Evolutionary conservation across 495 filamentous ascomycete genomes (phyloP), one percentile per base, ranked within the genome.

Genomic region (Neurospora cerealis): DNA sequence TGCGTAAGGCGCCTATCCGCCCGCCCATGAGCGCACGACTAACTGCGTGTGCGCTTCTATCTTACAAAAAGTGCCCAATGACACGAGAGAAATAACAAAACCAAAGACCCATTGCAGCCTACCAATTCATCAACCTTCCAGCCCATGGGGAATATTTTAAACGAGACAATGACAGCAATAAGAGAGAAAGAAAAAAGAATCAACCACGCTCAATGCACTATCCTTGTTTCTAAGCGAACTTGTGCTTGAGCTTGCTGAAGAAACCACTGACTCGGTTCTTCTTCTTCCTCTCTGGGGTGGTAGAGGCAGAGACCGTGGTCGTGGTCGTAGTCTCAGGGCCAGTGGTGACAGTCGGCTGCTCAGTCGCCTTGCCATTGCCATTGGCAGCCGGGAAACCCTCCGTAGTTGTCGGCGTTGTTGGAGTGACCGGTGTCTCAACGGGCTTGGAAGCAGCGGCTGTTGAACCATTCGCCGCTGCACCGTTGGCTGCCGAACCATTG

Each of bases 211-310:
- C 66, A 32, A 75, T 10, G 73, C 72, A 75, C 80, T 80, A 69
- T 79, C 74, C 77, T 81, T 81, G 74, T 71, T 46, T 39, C 24
- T 81, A 73, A 54, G 78, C 74, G 38, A 90, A 77, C 82, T 85
- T 90, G 70, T 85, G 84, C 85, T 89, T 90, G 66, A 92, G 71
- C 79, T 85, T 88, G 75, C 83, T 85, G 72, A 91, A 86, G 73
- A 92, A 82, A 75, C 85, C 83, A 71, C 81, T 86, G 72, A 89
- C 77, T 78, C 90, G 87, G 80, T 87, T 85, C 85, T 87, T 91
- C 86, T 87, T 88, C 80, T 87, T 86, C 78, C 80, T 83, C 72
- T 85, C 81, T n/a, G 78, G 73, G 17, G 82, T 74, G 17, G 79
- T 73, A 24, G 83, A 44, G 71, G 74, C 75, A 46, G 80, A 77